Percentiles rank a stretch among this genome's conserved stretches.
Conservation (phyloP, 164 flowering plant genomes). For the Vitis rupestris region DNA sequence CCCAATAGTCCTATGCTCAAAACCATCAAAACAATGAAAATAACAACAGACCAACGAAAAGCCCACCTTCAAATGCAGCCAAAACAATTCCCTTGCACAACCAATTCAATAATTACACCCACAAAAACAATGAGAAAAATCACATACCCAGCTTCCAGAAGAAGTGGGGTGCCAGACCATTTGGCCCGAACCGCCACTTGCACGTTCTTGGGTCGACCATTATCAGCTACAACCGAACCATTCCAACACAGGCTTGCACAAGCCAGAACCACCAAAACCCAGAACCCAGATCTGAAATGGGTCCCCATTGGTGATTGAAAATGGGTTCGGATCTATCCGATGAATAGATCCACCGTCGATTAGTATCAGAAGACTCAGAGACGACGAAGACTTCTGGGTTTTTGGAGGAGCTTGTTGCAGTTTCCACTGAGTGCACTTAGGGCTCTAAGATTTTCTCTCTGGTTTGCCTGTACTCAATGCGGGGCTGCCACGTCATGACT, state of each 20-base stretch:
- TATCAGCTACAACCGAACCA: conserved; percentile 36
- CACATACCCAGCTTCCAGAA: conserved; percentile 92
- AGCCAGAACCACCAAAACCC: conserved; percentile 19
- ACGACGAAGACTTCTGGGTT: too few relatives aligned
- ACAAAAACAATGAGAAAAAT: background rate
- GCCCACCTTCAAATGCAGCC: background rate
- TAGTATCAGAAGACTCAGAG: too few relatives aligned
- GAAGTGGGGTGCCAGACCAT: conserved; percentile 92
- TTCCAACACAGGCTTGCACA: conserved; percentile 19
- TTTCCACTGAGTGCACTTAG: too few relatives aligned
- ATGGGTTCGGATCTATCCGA: background rate
- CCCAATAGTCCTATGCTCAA: background rate
- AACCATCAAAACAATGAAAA: too few relatives aligned
- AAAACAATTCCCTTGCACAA: too few relatives aligned
- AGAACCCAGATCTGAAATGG: conserved; percentile 41
- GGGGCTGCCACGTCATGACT: too few relatives aligned
- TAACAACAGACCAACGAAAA: too few relatives aligned
- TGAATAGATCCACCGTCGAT: conserved; percentile 6
- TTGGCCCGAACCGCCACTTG: conserved; percentile 92
- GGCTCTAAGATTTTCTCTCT: too few relatives aligned
- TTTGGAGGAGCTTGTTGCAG: too few relatives aligned
- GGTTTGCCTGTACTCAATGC: too few relatives aligned
- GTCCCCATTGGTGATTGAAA: conserved; percentile 30
- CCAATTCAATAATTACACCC: background rate
- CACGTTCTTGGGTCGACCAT: conserved; percentile 83